A percentile compares a stretch with the other conserved stretches of the same genome.
phyloP scores from a whole-genome alignment of 306 rosid species.

The Casuarina equisetifolia region DNA sequence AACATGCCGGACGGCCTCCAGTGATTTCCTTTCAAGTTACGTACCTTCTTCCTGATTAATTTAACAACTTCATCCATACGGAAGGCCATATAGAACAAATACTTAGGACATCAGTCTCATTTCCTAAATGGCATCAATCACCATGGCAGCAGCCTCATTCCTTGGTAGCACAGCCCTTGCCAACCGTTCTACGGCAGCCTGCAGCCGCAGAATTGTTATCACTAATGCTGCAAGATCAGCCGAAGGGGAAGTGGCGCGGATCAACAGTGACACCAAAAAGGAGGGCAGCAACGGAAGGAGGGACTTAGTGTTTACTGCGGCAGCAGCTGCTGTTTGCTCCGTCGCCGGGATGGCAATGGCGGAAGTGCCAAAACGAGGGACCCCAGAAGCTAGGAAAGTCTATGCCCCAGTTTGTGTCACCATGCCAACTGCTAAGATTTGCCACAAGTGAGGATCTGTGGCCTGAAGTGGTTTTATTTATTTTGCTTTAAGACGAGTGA shows the following conservation, averaged over 20 bases:
- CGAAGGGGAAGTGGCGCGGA: constrained; percentile 24
- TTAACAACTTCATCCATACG: constrained; percentile 8
- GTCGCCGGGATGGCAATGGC: constrained; percentile 38
- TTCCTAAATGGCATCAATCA: constrained; percentile 43
- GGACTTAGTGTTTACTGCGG: constrained; percentile 38
- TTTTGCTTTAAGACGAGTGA: not conserved
- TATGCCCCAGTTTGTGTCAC: constrained; percentile 57
- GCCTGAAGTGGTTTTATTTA: not conserved
- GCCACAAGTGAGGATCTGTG: constrained; percentile 33
- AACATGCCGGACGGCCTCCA: constrained; percentile 30
- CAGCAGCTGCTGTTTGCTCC: constrained; percentile 39
- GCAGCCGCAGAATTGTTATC: constrained; percentile 16
- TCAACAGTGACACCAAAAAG: constrained; percentile 22
- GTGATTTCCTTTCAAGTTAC: not conserved
- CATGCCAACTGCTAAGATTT: constrained; percentile 48
- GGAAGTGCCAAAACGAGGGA: constrained; percentile 37
- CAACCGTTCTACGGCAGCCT: constrained; percentile 1
- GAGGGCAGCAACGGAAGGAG: constrained; percentile 41
- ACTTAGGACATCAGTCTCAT: not conserved
- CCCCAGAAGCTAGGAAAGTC: constrained; percentile 47
- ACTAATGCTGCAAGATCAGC: constrained; percentile 21
- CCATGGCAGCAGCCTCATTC: constrained; percentile 47
- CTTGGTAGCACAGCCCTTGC: constrained; percentile 20
- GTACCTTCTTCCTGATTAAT: constrained; percentile 8
- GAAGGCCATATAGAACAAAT: not conserved